Conservation (phyloP, 441 rosid species). For the Pelargonium australe region DNA sequence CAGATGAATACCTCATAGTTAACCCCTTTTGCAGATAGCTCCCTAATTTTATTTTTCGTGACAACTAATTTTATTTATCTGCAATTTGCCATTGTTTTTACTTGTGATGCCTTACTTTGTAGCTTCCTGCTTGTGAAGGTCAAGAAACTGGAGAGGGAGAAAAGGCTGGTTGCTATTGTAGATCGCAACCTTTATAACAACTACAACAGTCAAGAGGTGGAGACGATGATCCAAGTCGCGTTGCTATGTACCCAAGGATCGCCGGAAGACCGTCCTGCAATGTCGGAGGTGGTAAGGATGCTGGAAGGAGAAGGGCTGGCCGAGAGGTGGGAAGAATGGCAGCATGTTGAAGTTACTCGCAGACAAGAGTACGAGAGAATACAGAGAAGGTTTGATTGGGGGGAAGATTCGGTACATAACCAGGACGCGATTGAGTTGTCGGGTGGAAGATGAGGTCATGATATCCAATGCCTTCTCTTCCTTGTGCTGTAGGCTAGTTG, state of each 20-base stretch:
- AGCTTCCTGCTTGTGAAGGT: slow-evolving; percentile 33
- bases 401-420: slow-evolving; percentile 2
- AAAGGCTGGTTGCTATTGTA: slow-evolving; percentile 63
- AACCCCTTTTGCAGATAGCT: no score
- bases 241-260: slow-evolving; percentile 71
- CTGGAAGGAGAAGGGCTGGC: slow-evolving; percentile 92
- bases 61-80: no score
- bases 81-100: no score
- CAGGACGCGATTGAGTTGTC: background rate
- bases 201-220: slow-evolving; percentile 68
- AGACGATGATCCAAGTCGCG: slow-evolving; percentile 79
- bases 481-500: no score
- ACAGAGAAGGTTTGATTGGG: background rate
- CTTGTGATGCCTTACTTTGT: background rate
- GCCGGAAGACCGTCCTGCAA: slow-evolving; percentile 75
- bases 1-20: no score
- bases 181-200: slow-evolving; percentile 68
- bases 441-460: background rate
- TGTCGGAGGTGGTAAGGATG: slow-evolving; percentile 93
- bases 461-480: background rate
- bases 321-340: slow-evolving; percentile 92
- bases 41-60: no score
- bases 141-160: slow-evolving; percentile 74
- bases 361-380: background rate
- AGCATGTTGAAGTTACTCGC: slow-evolving; percentile 37